Evolutionary conservation across 2,329 filamentous ascomycete genomes (phyloP), one percentile per base, ranked within the genome.

Genomic region (Triangularia verruculosa): DNA sequence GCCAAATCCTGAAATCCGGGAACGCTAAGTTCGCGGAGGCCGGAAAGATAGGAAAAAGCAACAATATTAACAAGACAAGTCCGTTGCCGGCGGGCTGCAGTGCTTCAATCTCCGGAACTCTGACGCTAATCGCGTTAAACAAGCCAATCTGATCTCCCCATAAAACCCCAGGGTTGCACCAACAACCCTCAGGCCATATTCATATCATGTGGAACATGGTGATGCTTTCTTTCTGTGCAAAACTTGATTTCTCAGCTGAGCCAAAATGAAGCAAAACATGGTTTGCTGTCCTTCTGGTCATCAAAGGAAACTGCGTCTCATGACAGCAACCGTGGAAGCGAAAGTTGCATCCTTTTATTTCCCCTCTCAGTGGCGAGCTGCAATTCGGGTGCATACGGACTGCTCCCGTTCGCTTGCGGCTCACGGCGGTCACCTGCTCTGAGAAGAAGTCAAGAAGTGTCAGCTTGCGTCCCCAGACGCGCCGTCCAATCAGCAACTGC

Each of bases 301-400:
- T 47, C n/a, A 20, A 47, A 47, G 20, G 39, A 47, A 47, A 27
- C 25, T 27, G 13, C 24, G 15, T 13, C 30, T 30, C 15, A 4
- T 13, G 20, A 24, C 17, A 22, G 17, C 8, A 12, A 24, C 28
- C 13, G 17, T 17, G 28, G 17, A 57, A 57, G 20, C 53, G 53
- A 56, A 20, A 56, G 28, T 22, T 15, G 28, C 5, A 20, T 34
- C 28, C 22, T 28, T 57, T 6, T 22, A 58, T 58, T 58, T 58
- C 56, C 56, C 56, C 56, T 58, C 56, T 58, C 47, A 15, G 56
- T 43, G 56, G 56, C 56, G 25, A 58, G 47, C 47, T 25, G 34
- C 56, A 32, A 58, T 27, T 58, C 56, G 56, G 56, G 56, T 58
- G 56, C 34, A 32, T 25, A 43, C 56, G 56, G 56, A 58, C 39